Evolutionary conservation across 2,329 filamentous ascomycete genomes (phyloP).

Genomic region (Phaeophleospora eucalypticola): DNA sequence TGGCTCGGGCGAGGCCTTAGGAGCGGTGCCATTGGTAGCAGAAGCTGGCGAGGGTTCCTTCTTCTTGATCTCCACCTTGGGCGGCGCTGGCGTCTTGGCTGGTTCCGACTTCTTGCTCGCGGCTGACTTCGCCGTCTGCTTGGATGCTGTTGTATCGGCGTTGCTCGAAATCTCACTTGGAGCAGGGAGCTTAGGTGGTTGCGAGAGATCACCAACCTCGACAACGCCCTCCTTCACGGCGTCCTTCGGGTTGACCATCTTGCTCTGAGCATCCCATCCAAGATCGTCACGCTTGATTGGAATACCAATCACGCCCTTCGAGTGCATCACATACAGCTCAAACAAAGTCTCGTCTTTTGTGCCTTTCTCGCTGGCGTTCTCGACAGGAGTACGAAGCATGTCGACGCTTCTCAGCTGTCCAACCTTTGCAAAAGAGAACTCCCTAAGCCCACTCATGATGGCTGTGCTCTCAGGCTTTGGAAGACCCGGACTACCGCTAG

Average conservation of each 20-base stretch:
- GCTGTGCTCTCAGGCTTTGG: slow-evolving; percentile 90
- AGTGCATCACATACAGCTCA: slow-evolving; percentile 96
- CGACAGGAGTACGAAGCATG: slow-evolving; percentile 67
- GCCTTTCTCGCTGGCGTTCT: slow-evolving; percentile 49
- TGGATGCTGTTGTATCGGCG: slow-evolving; percentile 12
- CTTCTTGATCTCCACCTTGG: slow-evolving; percentile 20
- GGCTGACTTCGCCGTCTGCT: slow-evolving; percentile 16
- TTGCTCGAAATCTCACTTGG: slow-evolving; percentile 17
- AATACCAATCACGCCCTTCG: slow-evolving; percentile 88
- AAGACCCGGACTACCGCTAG: slow-evolving; percentile 65
- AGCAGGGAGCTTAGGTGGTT: slow-evolving; percentile 14
- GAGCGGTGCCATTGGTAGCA: slow-evolving; percentile 11
- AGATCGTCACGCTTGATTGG: slow-evolving; percentile 83
- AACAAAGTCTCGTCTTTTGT: slow-evolving; percentile 72
- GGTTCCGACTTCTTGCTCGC: slow-evolving; percentile 24
- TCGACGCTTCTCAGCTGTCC: slow-evolving; percentile 86
- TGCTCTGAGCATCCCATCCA: slow-evolving; percentile 87
- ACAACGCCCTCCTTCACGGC: slow-evolving; percentile 71
- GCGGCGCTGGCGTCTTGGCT: slow-evolving; percentile 12
- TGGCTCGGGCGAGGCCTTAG: slow-evolving; percentile 18
- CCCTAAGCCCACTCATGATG: slow-evolving; percentile 92
- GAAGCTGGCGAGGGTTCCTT: slow-evolving; percentile 19
- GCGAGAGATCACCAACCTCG: slow-evolving; percentile 63
- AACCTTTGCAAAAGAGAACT: slow-evolving; percentile 86
- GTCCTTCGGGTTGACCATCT: slow-evolving; percentile 74